Evolutionary conservation across 2,329 filamentous ascomycete species (phyloP).

Genomic region (Phaeosphaeriaceae sp.): DNA sequence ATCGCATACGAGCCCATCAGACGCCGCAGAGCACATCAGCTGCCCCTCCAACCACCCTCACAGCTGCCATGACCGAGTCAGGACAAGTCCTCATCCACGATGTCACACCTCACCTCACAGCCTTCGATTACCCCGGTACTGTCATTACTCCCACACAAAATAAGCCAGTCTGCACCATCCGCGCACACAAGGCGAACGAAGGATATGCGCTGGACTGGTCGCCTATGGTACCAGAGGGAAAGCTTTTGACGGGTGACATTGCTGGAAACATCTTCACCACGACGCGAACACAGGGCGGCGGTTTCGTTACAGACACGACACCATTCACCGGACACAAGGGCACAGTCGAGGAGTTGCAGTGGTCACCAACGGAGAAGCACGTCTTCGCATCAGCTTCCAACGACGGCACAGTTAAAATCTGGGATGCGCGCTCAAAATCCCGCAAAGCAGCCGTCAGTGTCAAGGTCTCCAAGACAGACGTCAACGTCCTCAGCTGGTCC

Average conservation of each 20-base stretch:
- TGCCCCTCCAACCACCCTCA: conserved; percentile 79
- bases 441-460: conserved; percentile 87
- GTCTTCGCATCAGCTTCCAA: conserved; percentile 94
- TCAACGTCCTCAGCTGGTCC: conserved; percentile 98
- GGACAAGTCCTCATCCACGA: conserved; percentile 91
- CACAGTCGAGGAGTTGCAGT: conserved; percentile 94
- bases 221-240: conserved; percentile 77
- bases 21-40: conserved; percentile 74
- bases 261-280: conserved; percentile 89
- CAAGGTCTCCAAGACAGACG: conserved; percentile 81
- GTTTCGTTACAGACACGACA: conserved; percentile 85
- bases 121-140: conserved; percentile 88
- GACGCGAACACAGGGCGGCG: conserved; percentile 83
- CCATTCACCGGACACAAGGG: conserved; percentile 83
- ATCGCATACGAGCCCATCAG: conserved; percentile 90
- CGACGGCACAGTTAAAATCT: conserved; percentile 94
- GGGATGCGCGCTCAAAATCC: conserved; percentile 92
- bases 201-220: conserved; percentile 99
- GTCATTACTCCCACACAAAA: conserved; percentile 80
- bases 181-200: conserved; percentile 84
- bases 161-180: conserved; percentile 85
- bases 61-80: conserved; percentile 92
- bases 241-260: conserved; percentile 90
- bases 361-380: conserved; percentile 90
- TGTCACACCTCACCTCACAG: conserved; percentile 84